Evolutionary conservation across 2,329 filamentous ascomycete species (phyloP), one percentile per base, ranked within the genome.

Genomic region (Calonectria ilicicola): DNA sequence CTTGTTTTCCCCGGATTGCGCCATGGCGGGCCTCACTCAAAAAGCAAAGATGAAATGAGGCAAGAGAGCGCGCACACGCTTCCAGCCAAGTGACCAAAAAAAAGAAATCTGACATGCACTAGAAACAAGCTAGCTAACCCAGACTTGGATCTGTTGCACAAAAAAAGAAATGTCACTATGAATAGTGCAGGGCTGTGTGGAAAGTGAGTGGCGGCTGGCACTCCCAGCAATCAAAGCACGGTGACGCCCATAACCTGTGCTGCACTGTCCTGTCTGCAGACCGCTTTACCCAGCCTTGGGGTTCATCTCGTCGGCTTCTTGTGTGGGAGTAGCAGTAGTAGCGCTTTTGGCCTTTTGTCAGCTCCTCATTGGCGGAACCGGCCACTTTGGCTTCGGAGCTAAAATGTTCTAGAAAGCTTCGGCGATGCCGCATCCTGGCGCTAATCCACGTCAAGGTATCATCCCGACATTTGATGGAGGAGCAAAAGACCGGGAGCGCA

Each of bases 1-100:
- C 58, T 65, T 68, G 64, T 44, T 72, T 67, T 44, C 72, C 64
- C 53, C 35, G 72, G 44, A 75, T 76, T 73, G 26, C 56, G 42
- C 63, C 62, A 66, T 32, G 26, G 63, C 32, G 26, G 40, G 63
- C 63, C 68, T 47, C 21, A 40, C 27, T 63, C 38, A 63, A 40
- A 69, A 64, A 35, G 66, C 56, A 53, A 63, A 21, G 7, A 53
- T 29, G 17, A 66, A 21, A 53, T 35, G 32, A 35, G 10, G 32
- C 32, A 10, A 35, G 32, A 35, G 10, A 3, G 32, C 32, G 12
- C 32, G 12, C 32, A n/a, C n/a, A n/a, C n/a, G n/a, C 32, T 10
- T 35, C 32, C 32, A 35, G 32, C 32, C 32, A 35, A 35, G 32
- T 35, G 32, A 35, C 32, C 32, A 35, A 12, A 35, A 35, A 26